phyloP scores from a whole-genome alignment of 192 early-diverging fungal genomes.

The Linnemannia schmuckeri region DNA sequence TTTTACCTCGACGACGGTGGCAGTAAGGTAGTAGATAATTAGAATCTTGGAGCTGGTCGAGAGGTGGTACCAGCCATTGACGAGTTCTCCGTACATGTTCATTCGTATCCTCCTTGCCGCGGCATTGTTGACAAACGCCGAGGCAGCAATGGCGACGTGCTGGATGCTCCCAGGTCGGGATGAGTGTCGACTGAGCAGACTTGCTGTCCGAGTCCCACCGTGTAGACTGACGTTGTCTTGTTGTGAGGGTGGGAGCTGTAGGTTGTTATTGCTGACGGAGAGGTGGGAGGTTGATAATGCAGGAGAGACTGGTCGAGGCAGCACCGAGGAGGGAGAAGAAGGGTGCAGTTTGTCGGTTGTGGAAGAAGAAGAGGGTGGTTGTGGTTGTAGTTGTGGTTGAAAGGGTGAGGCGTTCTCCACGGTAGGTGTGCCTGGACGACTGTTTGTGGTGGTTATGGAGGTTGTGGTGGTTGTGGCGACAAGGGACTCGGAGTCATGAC shows the following conservation, averaged over 20 bases:
- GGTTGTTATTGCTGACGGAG: not conserved
- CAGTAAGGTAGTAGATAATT: constrained; percentile 29
- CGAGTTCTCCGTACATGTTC: constrained; percentile 28
- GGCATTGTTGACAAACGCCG: constrained; percentile 23
- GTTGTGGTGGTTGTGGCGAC: not conserved
- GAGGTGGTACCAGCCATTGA: constrained; percentile 34
- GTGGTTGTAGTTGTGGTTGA: constrained; percentile 3
- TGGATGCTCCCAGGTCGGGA: constrained; percentile 27
- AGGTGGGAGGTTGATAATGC: constrained; percentile 23
- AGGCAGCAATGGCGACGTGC: constrained; percentile 21
- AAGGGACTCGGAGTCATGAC: not conserved
- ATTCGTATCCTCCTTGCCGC: constrained; percentile 25
- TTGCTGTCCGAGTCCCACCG: constrained; percentile 11
- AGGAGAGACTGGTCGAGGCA: constrained; percentile 2
- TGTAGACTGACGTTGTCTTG: constrained; percentile 9
- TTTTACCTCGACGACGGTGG: constrained; percentile 37
- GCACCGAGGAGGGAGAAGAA: not conserved
- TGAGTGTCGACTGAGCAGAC: constrained; percentile 26
- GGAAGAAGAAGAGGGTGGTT: not conserved
- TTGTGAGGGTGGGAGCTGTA: not conserved
- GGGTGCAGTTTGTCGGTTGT: not conserved
- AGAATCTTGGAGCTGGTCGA: constrained; percentile 40
- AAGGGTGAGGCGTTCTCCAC: not conserved
- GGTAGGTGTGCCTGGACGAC: not conserved
- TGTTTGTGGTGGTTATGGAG: not conserved